Base-by-base conservation (phyloP, 768 basidiomycete genomes). In the Leccinum fibrillosum region DNA sequence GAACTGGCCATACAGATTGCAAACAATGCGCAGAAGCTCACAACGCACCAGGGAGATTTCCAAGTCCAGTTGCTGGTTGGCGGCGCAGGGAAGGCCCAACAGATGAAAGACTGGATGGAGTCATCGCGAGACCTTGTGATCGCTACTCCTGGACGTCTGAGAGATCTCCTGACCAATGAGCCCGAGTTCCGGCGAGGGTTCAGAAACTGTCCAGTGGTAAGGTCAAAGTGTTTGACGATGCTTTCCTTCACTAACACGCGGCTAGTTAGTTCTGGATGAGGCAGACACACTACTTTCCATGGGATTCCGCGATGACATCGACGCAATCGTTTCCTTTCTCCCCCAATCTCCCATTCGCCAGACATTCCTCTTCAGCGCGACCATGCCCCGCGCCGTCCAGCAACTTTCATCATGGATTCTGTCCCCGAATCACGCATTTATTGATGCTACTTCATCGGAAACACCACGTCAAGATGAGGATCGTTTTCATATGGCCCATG, bases 1-100 rank as follows among this genome's bases (percentile, higher is more conserved):
- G 94, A 98, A 68, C 76, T 93, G 47, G 94, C 94, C 5, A 86
- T 88, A 1, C 92, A 94, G 71, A 96, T 95, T 60, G 93, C 93
- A 23, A 84, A 82, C 21, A 92, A 96, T 68, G 92, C 93, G 2
- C 66, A 80, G 26, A 84, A 83, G 62, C 74, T 95, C 21, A 81
- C 85, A 1, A 66, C 74, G 2, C 81, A 87, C 68, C 84, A 90
- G 63, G 67, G 72, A 2, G 83, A 81, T 25, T 83, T 92, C 61
- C 80, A 86, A 56, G 88, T 92, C 28, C 80, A 83, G 59, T 72
- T 95, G 13, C 80, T 96, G 48, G 84, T 89, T 51, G 95, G 94
- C 11, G 94, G 95, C 10, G 76, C 79, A 45, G 83, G 80, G 71
- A 89, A 86, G 70, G 54, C 76, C 1, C 63, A 60, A 30, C 94